Evolutionary conservation across 2,329 filamentous ascomycete genomes (phyloP).

Genomic region (Monilinia laxa): DNA sequence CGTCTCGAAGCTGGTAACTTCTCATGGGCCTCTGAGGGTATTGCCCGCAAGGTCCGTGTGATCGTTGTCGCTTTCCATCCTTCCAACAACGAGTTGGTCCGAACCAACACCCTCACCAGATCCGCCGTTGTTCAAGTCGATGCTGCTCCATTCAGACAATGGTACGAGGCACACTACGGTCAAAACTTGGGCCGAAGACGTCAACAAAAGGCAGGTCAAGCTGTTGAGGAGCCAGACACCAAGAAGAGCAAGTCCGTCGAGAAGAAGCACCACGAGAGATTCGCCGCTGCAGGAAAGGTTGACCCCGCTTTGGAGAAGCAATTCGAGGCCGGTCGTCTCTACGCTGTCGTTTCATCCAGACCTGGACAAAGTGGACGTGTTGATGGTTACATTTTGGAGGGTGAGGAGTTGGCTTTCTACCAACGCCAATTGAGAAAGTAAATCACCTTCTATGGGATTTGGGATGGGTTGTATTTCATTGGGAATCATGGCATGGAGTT

Average conservation of each 20-base stretch:
- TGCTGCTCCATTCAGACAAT: slow-evolving; percentile 98
- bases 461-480: slow-evolving; percentile 39
- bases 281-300: slow-evolving; percentile 84
- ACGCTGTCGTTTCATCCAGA: slow-evolving; percentile 86
- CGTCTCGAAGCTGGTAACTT: slow-evolving; percentile 99
- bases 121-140: slow-evolving; percentile 98
- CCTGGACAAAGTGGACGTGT: slow-evolving; percentile 95
- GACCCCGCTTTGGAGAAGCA: slow-evolving; percentile 92
- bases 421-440: slow-evolving; percentile 99
- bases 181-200: slow-evolving; percentile 83
- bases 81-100: slow-evolving; percentile 99
- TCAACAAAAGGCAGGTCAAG: slow-evolving; percentile 69
- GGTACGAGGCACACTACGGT: slow-evolving; percentile 99
- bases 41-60: slow-evolving; percentile 98
- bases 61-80: slow-evolving; percentile 98
- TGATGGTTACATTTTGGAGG: slow-evolving; percentile 98
- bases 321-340: slow-evolving; percentile 98
- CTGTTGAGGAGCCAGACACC: slow-evolving; percentile 58
- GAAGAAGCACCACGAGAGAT: slow-evolving; percentile 93
- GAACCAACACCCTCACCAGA: slow-evolving; percentile 99
- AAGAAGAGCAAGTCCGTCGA: slow-evolving; percentile 90
- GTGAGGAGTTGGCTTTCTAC: slow-evolving; percentile 99
- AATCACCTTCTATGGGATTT: slow-evolving; percentile 42
- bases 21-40: slow-evolving; percentile 96
- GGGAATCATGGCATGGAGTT: slow-evolving; percentile 40